Percentiles rank a stretch among this genome's conserved stretches.
phyloP scores from a whole-genome alignment of 768 basidiomycete genomes.

The Russula abietina region DNA sequence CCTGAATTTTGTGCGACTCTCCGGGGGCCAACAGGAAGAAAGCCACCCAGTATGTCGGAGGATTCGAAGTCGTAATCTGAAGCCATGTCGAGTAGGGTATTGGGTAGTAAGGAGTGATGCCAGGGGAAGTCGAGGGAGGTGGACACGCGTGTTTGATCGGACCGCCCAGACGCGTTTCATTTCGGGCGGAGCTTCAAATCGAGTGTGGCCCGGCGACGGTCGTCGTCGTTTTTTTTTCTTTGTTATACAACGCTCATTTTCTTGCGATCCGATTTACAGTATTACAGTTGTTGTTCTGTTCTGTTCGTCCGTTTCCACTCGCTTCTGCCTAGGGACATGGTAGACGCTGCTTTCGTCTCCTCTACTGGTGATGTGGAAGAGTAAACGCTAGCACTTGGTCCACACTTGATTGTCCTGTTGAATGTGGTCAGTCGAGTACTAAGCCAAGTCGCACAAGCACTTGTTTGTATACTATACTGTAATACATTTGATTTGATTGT shows the following conservation, averaged over 20 bases:
- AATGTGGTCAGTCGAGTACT: conserved; percentile 72
- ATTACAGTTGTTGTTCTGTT: conserved; percentile 15
- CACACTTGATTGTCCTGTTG: conserved; percentile 65
- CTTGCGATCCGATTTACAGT: conserved; percentile 10
- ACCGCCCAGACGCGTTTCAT: not conserved
- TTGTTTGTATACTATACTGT: not conserved
- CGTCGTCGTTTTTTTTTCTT: not conserved
- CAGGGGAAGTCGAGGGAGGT: not conserved
- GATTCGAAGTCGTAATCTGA: conserved; percentile 43
- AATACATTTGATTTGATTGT: not conserved
- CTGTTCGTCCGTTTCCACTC: conserved; percentile 45
- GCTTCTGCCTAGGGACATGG: conserved; percentile 74
- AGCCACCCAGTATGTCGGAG: conserved; percentile 66
- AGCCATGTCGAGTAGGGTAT: conserved; percentile 40
- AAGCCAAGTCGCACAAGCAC: conserved; percentile 49
- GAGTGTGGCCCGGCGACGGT: not conserved
- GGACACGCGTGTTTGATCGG: conserved; percentile 10
- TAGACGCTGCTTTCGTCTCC: conserved; percentile 68
- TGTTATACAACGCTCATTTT: not conserved
- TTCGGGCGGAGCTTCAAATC: conserved; percentile 17
- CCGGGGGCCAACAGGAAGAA: conserved; percentile 30
- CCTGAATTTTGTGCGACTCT: conserved; percentile 19
- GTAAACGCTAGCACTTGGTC: conserved; percentile 44
- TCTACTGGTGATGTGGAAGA: conserved; percentile 71
- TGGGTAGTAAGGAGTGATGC: conserved; percentile 23